Evolutionary conservation across 2,329 filamentous ascomycete species (phyloP), one percentile per base, ranked within the genome.

Genomic region (Tolypocladium paradoxum): DNA sequence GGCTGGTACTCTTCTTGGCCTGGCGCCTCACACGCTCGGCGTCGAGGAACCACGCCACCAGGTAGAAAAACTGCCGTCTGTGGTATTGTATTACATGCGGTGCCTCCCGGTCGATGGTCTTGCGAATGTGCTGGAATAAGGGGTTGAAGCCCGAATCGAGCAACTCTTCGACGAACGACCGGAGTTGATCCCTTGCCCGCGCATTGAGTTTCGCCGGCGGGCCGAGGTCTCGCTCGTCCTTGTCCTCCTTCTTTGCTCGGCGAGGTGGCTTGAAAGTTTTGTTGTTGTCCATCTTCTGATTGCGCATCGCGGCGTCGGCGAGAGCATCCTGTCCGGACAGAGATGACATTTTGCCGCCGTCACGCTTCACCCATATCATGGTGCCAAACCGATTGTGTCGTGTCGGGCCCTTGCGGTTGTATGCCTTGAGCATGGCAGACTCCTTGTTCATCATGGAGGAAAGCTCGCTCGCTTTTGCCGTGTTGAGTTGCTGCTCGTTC

Each of bases 141-240:
- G 91, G 91, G 64, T 97, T 99, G 73, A 99, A 99, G 0, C 90
- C 88, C 0, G 92, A 90, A 67, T 99, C 92, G 4, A 99, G 74
- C 61, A 99, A 96, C 47, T 97, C 91, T 60, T 92, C 87, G 0
- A 96, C 88, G 64, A 99, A 99, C 0, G 74, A 75, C 49, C 86
- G 82, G 9, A 99, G 76, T 58, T 90, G 84, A 43, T 82, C 79
- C n/a, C 81, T 84, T n/a, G 91, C 90, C 22, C 81, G 76, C 2
- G 81, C 70, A 20, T 87, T 89, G 16, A 99, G 76, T 35, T 83
- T 75, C 1, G 85, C 80, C 0, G 83, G 82, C 11, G 82, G 80
- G 52, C 90, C 90, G 55, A 97, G 88, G 54, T 96, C 89, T 59
- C 85, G 82, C 33, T 80, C 77, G 50, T 84, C 78, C 61, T 80